Evolutionary conservation across 2,329 filamentous ascomycete genomes (phyloP).

Genomic region (Metarhizium album): DNA sequence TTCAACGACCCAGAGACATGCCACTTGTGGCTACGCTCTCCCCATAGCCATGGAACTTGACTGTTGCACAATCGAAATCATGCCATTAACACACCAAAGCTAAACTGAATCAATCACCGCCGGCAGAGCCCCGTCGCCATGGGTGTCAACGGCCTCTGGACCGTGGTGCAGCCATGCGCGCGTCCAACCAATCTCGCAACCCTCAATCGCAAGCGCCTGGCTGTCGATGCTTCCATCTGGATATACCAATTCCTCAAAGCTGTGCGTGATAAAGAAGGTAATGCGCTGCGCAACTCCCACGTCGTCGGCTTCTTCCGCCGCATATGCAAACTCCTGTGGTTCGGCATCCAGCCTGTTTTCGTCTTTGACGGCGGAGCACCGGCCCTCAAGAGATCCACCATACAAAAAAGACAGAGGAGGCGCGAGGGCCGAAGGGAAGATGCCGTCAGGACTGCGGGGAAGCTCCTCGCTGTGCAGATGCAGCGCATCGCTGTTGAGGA

Average conservation of each 20-base stretch:
- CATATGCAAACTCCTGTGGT: slow-evolving; percentile 95
- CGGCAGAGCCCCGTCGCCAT: slow-evolving; percentile 37
- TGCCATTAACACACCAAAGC: not conserved
- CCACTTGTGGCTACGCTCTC: not conserved
- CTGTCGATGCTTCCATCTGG: slow-evolving; percentile 98
- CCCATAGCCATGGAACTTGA: not conserved
- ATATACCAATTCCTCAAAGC: slow-evolving; percentile 99
- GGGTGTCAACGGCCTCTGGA: slow-evolving; percentile 98
- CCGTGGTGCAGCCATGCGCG: slow-evolving; percentile 86
- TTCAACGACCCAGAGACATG: too few species aligned
- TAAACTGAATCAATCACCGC: not conserved
- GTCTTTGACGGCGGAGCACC: slow-evolving; percentile 97
- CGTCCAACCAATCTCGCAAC: slow-evolving; percentile 94
- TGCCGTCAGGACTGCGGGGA: slow-evolving; percentile 83
- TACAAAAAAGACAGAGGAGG: slow-evolving; percentile 64
- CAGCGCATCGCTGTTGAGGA: slow-evolving; percentile 84
- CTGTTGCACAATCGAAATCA: not conserved
- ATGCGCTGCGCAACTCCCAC: slow-evolving; percentile 90
- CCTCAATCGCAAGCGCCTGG: slow-evolving; percentile 89
- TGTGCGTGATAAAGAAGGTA: slow-evolving; percentile 95
- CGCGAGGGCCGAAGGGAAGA: slow-evolving; percentile 87
- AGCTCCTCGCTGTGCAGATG: slow-evolving; percentile 88
- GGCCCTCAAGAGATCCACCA: slow-evolving; percentile 80
- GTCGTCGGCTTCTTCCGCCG: slow-evolving; percentile 96
- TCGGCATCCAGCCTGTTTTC: slow-evolving; percentile 92